Evolutionary conservation across 495 filamentous ascomycete species (phyloP).

Genomic region (Mycothermus thermophilus): DNA sequence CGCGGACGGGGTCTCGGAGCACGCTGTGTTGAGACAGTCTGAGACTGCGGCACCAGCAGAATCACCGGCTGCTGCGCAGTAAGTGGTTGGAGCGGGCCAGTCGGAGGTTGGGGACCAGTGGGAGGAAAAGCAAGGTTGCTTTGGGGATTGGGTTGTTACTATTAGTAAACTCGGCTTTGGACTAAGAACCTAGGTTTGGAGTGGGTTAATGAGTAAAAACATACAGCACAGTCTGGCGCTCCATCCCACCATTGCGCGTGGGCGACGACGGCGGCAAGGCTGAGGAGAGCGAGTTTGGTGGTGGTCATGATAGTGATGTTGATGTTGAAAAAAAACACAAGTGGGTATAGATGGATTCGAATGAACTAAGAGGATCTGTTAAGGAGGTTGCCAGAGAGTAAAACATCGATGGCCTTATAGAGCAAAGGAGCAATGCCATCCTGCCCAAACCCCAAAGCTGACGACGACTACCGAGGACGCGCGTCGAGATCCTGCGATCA

Average conservation of each 20-base stretch:
- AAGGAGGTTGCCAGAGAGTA: no score
- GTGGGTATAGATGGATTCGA: neutral
- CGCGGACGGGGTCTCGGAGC: slow-evolving; percentile 27
- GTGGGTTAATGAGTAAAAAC: no score
- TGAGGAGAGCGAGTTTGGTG: slow-evolving; percentile 7
- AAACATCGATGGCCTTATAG: no score
- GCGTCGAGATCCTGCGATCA: no score
- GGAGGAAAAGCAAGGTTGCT: slow-evolving; percentile 33
- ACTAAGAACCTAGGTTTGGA: no score
- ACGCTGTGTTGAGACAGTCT: slow-evolving; percentile 25
- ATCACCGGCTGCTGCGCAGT: slow-evolving; percentile 26
- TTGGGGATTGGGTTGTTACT: neutral
- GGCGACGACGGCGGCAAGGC: slow-evolving; percentile 6
- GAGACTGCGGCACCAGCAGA: slow-evolving; percentile 20
- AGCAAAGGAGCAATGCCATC: no score
- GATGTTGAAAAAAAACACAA: neutral
- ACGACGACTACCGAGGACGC: no score
- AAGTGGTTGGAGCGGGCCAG: slow-evolving; percentile 33
- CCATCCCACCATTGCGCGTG: slow-evolving; percentile 27
- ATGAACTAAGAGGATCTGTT: neutral
- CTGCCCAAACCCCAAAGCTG: no score
- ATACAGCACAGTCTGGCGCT: slow-evolving; percentile 32
- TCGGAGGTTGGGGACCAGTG: slow-evolving; percentile 18
- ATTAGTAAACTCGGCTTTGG: no score
- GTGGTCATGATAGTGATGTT: slow-evolving; percentile 9